Conservation (phyloP, 176 grass and related monocot species). For the Oryza nivara region DNA sequence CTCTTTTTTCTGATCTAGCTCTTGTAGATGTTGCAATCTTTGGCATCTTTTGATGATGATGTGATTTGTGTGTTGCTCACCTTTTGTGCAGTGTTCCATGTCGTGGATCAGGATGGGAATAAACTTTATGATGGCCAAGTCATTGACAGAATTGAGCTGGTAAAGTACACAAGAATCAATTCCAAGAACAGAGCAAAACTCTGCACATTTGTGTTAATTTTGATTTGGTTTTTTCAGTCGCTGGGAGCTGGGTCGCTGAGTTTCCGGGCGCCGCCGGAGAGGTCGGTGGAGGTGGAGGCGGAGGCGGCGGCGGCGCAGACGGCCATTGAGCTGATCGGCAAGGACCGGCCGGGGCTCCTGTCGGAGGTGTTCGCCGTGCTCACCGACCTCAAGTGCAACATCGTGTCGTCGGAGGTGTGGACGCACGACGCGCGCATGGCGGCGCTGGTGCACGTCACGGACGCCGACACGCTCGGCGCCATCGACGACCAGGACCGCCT, state of each 20-base stretch:
- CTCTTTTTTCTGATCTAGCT: constrained; percentile 33
- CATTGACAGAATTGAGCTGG: constrained; percentile 85
- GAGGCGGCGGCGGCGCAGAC: constrained; percentile 49
- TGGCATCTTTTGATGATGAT: constrained; percentile 30
- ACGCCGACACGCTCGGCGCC: constrained; percentile 45
- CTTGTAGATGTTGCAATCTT: constrained; percentile 35
- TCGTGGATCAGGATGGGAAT: constrained; percentile 85
- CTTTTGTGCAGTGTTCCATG: constrained; percentile 88
- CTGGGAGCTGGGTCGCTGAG: constrained; percentile 66
- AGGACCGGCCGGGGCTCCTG: constrained; percentile 79
- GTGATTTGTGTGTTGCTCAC: background rate
- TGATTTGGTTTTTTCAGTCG: constrained; percentile 55
- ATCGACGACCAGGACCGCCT: constrained; percentile 62
- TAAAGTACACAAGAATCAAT: constrained; percentile 25
- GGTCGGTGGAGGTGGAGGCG: constrained; percentile 53
- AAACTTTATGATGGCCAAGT: constrained; percentile 78
- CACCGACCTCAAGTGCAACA: constrained; percentile 72
- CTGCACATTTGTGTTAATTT: constrained; percentile 4
- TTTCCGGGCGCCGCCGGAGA: constrained; percentile 43
- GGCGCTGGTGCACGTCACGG: constrained; percentile 73
- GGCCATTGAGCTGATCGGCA: constrained; percentile 70
- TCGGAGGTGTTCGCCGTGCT: constrained; percentile 94
- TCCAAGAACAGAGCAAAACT: constrained; percentile 21
- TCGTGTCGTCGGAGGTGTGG: constrained; percentile 85
- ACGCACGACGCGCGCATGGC: constrained; percentile 79